Base-by-base conservation (phyloP, 768 basidiomycete species). In the Leccinum arenicola region DNA sequence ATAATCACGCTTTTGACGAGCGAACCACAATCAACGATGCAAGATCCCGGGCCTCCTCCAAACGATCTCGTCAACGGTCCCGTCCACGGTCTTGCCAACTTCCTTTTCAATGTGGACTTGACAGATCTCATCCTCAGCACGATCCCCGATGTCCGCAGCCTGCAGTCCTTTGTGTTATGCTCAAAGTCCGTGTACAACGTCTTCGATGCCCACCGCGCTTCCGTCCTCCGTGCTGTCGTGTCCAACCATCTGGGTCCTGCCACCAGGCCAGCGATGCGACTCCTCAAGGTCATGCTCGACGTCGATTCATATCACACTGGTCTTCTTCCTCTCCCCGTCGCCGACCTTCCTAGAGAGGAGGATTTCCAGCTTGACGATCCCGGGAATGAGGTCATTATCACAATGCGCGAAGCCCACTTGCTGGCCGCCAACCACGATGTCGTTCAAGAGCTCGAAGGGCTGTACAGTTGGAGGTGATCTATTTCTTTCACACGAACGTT, bases 391-490 rank as follows among this genome's bases (percentile, higher is more conserved):
- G 12, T 19, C 33, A 6, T 12, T 29, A 2, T 62, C 25, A 65
- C 64, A n/a, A 48, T 49, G 40, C 64, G 54, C 23, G 61, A 66
- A 45, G 61, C 54, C 15, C 50, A 33, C 54, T 29, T 53, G 0
- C 67, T 68, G 12, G 59, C 59, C 19, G 35, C 36, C 8, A 63
- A 68, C 35, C 67, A 65, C n/a, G 33, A 51, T 10, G 27, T 63
- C 48, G 55, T 68, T 48, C 50, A 25, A 43, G 56, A 63, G 14
- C 15, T 68, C 5, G 67, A 67, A 14, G 48, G 47, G 3, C 19
- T 68, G 1, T 67, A 60, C 19, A 67, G 67, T 23, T 68, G 58
- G 61, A 68, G 64, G 67, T 67, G 52, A 66, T 19, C 9, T 6
- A 19, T 45, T 36, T 23, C 38, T 40, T 40, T 9, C 38, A 17